Base-by-base conservation (phyloP, 1,139 yeast genomes). In the Scheffersomyces insectosa region DNA sequence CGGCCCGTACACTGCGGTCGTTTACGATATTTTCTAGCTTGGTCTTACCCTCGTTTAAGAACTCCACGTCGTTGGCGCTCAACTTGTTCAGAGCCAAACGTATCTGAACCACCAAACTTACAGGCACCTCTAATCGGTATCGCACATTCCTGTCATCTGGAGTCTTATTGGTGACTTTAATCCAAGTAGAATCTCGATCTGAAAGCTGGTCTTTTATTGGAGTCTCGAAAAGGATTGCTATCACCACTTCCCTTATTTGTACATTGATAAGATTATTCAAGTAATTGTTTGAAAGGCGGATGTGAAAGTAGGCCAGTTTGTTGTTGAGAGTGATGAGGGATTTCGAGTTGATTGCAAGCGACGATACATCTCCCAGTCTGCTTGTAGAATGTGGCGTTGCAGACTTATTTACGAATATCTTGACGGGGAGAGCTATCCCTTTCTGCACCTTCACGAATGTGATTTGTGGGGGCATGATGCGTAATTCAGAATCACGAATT, bases 401-500 rank as follows among this genome's bases (percentile, higher is more conserved):
- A 15, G 36, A 23, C 31, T 15, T 41, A 36, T 50, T 51, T 3
- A 49, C 54, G 35, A 52, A 50, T 20, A 53, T 36, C 44, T 53
- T 54, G 20, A 52, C 25, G 31, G 57, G 57, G n/a, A 52, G 41
- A 12, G 40, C 45, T 3, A 43, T 36, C 7, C 36, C 36, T 8
- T 41, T 38, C 34, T 14, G 34, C 6, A 52, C 28, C 32, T 44
- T 40, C 10, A 54, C 36, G 27, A 54, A 52, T 13, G 57, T 48
- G 20, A 54, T 49, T 35, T 54, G 57, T 13, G 57, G 57, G 3
- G 56, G 56, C 57, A 53, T 53, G 5, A n/a, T 8, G 25, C 3
- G 8, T 20, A 20, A 20, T 20, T 20, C 20, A 20, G n/a, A 20
- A 20, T 20, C 25, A 20, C 25, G 25, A 20, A 20, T 20, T 5